Conservation (phyloP, 2,329 filamentous ascomycete species). For the Beauveria australis region DNA sequence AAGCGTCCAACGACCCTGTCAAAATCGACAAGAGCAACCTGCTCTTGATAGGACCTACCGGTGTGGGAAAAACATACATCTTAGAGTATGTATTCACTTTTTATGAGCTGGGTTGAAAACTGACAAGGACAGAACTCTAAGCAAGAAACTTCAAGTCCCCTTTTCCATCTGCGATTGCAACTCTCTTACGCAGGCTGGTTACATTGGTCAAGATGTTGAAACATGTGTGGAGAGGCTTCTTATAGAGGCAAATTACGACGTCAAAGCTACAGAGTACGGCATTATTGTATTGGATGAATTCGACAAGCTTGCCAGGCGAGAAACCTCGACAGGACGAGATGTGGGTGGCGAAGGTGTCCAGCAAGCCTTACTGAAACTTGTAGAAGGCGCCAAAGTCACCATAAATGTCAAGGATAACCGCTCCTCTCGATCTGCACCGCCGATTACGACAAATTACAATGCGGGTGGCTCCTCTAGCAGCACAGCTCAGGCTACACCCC, state of each 20-base stretch:
- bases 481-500: constrained; percentile 37
- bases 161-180: constrained; percentile 96
- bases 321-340: constrained; percentile 82
- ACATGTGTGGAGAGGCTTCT: constrained; percentile 85
- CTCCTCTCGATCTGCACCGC: constrained; percentile 43
- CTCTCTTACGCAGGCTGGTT: constrained; percentile 90
- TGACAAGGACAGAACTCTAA: constrained; percentile 62
- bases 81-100: constrained; percentile 45
- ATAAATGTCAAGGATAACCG: constrained; percentile 78
- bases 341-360: constrained; percentile 96
- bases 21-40: constrained; percentile 96
- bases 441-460: constrained; percentile 46
- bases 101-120: constrained; percentile 1
- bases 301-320: constrained; percentile 89
- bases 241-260: constrained; percentile 83
- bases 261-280: constrained; percentile 75
- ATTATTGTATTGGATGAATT: constrained; percentile 97
- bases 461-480: constrained; percentile 34
- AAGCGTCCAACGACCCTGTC: constrained; percentile 38
- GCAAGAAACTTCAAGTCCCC: constrained; percentile 86
- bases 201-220: constrained; percentile 97
- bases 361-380: constrained; percentile 88
- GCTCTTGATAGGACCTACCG: constrained; percentile 81
- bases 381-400: constrained; percentile 90
- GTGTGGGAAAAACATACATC: constrained; percentile 95